phyloP scores from a whole-genome alignment of 768 basidiomycete genomes.

The Tephrocybe sp. region DNA sequence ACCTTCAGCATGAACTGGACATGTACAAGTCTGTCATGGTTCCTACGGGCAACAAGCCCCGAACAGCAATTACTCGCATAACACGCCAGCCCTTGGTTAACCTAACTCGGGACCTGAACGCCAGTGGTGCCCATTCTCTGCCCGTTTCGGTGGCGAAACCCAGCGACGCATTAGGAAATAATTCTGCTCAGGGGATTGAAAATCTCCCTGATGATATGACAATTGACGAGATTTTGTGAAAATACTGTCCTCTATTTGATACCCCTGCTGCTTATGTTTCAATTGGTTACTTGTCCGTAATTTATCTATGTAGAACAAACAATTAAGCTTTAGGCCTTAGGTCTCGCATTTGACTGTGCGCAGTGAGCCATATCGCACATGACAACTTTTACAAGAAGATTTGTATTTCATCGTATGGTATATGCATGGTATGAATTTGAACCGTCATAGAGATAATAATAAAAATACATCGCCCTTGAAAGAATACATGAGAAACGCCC shows the following conservation, averaged over 20 bases:
- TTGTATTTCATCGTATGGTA: too few species aligned
- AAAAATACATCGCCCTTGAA: slow-evolving; percentile 4
- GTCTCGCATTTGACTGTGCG: too few species aligned
- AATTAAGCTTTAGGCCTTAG: too few species aligned
- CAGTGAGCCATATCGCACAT: too few species aligned
- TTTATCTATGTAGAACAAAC: too few species aligned
- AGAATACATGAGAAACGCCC: not conserved
- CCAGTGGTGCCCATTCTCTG: not conserved
- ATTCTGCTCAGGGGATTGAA: slow-evolving; percentile 23
- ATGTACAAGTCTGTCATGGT: slow-evolving; percentile 60
- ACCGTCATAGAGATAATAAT: slow-evolving; percentile 1
- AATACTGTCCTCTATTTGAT: not conserved
- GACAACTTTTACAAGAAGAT: too few species aligned
- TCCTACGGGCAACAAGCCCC: slow-evolving; percentile 47
- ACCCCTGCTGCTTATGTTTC: slow-evolving; percentile 1
- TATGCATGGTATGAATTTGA: too few species aligned
- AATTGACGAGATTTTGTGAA: slow-evolving; percentile 37
- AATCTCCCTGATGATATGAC: slow-evolving; percentile 48
- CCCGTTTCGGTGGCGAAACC: not conserved
- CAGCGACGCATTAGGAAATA: slow-evolving; percentile 2
- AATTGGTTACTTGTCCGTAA: too few species aligned
- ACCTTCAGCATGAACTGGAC: slow-evolving; percentile 51
- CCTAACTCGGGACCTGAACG: slow-evolving; percentile 39
- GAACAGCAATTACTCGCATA: slow-evolving; percentile 52
- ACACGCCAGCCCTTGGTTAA: slow-evolving; percentile 44